Percentiles rank a stretch among this genome's conserved stretches.
Evolutionary conservation across 2,329 filamentous ascomycete species (phyloP).

Genomic region (Pyricularia sp.): DNA sequence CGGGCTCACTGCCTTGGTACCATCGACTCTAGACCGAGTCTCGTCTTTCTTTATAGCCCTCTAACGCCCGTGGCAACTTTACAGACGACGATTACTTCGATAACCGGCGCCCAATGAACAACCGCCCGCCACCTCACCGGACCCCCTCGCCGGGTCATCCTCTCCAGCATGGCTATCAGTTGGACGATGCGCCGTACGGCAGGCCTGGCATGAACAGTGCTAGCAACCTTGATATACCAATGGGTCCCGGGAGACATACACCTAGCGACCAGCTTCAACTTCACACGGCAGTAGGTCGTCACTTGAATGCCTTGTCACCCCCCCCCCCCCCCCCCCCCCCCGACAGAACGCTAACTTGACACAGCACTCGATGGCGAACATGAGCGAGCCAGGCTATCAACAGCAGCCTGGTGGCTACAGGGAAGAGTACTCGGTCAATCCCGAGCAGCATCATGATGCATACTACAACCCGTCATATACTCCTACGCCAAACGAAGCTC

Average conservation of each 20-base stretch:
- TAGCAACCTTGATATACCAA: constrained; percentile 59
- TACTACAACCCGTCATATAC: constrained; percentile 82
- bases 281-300: constrained; percentile 69
- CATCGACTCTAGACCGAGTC: not conserved
- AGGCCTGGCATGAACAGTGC: constrained; percentile 35
- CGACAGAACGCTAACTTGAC: not conserved
- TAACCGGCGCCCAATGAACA: constrained; percentile 43
- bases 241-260: constrained; percentile 45
- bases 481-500: constrained; percentile 48
- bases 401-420: constrained; percentile 38
- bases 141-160: constrained; percentile 72
- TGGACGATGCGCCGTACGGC: constrained; percentile 68
- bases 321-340: no score
- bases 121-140: constrained; percentile 36
- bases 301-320: not conserved
- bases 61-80: constrained; percentile 10
- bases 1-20: not conserved
- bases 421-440: constrained; percentile 66
- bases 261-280: constrained; percentile 70
- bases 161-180: constrained; percentile 65
- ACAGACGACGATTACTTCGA: constrained; percentile 53
- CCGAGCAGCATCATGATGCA: constrained; percentile 76
- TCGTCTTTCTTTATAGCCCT: not conserved
- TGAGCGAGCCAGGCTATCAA: constrained; percentile 31
- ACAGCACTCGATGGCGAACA: constrained; percentile 43